These are phyloP conservation scores for Tuber borchii DNA, from an alignment of 495 filamentous ascomycete genomes.

Conservation along the genomic window DNA sequence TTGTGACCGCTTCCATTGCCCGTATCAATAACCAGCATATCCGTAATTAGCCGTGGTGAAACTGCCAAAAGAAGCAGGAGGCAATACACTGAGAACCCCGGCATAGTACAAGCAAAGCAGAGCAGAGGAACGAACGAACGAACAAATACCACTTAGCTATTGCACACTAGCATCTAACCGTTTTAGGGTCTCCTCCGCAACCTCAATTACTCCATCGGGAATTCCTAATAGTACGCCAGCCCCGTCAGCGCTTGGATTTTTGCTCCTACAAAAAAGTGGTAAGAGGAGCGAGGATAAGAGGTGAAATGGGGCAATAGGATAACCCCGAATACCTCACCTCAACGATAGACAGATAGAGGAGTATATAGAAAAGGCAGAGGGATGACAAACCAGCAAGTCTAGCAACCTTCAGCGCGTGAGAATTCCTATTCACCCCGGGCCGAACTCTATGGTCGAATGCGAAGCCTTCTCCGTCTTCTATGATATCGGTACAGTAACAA, in stretches of 20 bases:
- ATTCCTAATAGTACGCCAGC: constrained; percentile 12
- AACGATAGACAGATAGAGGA: not conserved
- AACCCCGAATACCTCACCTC: not conserved
- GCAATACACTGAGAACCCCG: not conserved
- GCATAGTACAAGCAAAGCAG: not conserved
- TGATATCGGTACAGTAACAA: constrained; percentile 84
- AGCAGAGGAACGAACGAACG: not conserved
- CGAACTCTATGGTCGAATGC: constrained; percentile 78
- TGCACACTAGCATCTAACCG: not conserved
- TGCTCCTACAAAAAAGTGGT: not conserved
- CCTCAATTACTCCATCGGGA: constrained; percentile 22
- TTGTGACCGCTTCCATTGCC: not conserved
- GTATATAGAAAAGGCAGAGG: not conserved
- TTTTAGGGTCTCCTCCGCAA: constrained; percentile 22
- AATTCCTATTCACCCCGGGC: constrained; percentile 74
- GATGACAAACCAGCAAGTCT: constrained; percentile 68
- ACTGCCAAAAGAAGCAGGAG: not conserved
- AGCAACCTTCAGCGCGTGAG: constrained; percentile 89
- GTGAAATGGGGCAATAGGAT: not conserved
- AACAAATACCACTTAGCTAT: not conserved
- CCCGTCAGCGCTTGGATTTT: not conserved
- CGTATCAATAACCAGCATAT: not conserved
- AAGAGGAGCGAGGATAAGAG: not conserved
- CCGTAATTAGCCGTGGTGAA: not conserved
- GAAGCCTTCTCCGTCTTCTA: constrained; percentile 62